Percentiles rank a stretch among this genome's conserved stretches.
Conservation (phyloP, 129 eudicot species). For the Kitagawia praeruptora region DNA sequence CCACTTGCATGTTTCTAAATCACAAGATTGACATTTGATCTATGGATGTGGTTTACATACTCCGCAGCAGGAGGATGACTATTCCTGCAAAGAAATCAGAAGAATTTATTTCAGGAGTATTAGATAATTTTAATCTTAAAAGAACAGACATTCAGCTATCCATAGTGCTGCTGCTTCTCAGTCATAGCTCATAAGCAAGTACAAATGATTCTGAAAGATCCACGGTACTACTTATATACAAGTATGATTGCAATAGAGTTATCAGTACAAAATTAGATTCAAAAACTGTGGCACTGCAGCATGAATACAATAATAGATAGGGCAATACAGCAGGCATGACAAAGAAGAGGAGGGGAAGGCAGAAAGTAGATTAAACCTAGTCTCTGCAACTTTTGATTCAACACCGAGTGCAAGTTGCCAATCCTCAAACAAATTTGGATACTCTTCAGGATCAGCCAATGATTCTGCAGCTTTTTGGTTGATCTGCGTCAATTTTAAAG, state of each 20-base stretch:
- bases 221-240: not conserved
- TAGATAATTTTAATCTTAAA: not conserved
- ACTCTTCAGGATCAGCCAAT: constrained; percentile 93
- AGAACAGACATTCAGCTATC: not conserved
- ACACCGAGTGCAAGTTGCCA: constrained; percentile 94
- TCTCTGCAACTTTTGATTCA: constrained; percentile 67
- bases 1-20: constrained; percentile 75
- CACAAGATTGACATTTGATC: constrained; percentile 65
- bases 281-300: not conserved
- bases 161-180: not conserved
- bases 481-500: constrained; percentile 38
- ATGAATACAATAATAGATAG: not conserved
- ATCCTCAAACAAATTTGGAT: constrained; percentile 92
- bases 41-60: constrained; percentile 62
- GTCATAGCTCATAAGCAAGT: not conserved
- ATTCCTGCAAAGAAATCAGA: constrained; percentile 40
- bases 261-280: not conserved
- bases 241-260: not conserved
- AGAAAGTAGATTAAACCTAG: constrained; percentile 39
- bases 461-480: constrained; percentile 98
- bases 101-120: not conserved
- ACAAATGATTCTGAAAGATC: not conserved
- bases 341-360: not conserved
- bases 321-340: not conserved
- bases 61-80: constrained; percentile 79